Evolutionary conservation across 163 green algal genomes (phyloP).

Genomic region (Coccomyxa subellipsoidea): DNA sequence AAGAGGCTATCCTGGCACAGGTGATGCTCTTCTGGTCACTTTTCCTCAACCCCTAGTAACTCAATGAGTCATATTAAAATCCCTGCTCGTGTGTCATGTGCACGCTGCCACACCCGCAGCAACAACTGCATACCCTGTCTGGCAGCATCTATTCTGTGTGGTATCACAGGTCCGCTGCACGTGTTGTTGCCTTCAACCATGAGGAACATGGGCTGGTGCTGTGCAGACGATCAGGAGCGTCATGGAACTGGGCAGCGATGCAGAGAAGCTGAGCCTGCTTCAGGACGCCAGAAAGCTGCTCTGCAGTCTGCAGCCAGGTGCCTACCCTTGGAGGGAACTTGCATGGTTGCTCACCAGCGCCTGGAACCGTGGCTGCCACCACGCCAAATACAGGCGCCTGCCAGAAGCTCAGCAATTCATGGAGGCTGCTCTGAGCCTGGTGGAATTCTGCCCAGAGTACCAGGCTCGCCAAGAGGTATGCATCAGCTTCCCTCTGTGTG

Average conservation of each 20-base stretch:
- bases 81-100: too few relatives aligned
- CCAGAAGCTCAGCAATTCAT: slow-evolving; percentile 11
- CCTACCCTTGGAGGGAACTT: slow-evolving; percentile 16
- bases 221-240: slow-evolving; percentile 12
- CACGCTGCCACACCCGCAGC: too few relatives aligned
- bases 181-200: too few relatives aligned
- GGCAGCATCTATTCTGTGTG: too few relatives aligned
- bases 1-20: neutral
- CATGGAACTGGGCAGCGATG: slow-evolving; percentile 8
- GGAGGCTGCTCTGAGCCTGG: neutral
- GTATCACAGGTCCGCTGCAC: too few relatives aligned
- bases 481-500: neutral
- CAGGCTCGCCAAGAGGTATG: slow-evolving; percentile 1
- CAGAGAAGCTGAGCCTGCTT: slow-evolving; percentile 16
- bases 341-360: slow-evolving; percentile 9
- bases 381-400: slow-evolving; percentile 8
- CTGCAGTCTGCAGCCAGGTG: neutral
- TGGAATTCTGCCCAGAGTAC: slow-evolving; percentile 10
- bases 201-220: too few relatives aligned
- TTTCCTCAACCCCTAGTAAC: too few relatives aligned
- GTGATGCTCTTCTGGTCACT: neutral
- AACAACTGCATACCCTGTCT: too few relatives aligned
- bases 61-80: too few relatives aligned
- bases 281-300: slow-evolving; percentile 14
- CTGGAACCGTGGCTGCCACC: slow-evolving; percentile 20